Percentiles rank a stretch among this genome's conserved stretches.
phyloP scores from a whole-genome alignment of 257 asterid genomes.

The Anisodus acutangulus region DNA sequence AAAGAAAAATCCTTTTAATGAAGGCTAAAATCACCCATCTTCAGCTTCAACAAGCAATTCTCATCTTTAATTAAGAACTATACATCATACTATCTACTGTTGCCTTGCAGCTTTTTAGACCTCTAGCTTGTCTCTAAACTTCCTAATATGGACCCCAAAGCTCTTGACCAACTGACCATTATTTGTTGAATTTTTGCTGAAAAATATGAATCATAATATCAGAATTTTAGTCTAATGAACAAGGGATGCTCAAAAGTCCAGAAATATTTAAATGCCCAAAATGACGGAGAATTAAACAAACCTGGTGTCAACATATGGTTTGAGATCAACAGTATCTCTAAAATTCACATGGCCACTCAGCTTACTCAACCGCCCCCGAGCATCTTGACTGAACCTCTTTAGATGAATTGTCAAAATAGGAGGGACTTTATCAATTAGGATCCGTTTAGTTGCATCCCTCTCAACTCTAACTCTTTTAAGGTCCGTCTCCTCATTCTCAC shows the following conservation, averaged over 20 bases:
- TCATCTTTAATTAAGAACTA: not conserved
- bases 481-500: slow-evolving; percentile 44
- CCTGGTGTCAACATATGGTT: slow-evolving; percentile 82
- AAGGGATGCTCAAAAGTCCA: slow-evolving; percentile 18
- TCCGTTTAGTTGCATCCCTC: slow-evolving; percentile 87
- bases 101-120: not conserved
- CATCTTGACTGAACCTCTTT: slow-evolving; percentile 90
- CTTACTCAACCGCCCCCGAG: slow-evolving; percentile 82
- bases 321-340: slow-evolving; percentile 64
- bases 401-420: slow-evolving; percentile 77
- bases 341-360: slow-evolving; percentile 80
- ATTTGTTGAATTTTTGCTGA: not conserved
- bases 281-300: slow-evolving; percentile 31
- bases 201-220: not conserved
- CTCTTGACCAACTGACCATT: not conserved
- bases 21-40: not conserved
- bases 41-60: not conserved
- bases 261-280: not conserved
- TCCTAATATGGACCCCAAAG: not conserved
- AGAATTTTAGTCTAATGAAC: not conserved
- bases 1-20: not conserved
- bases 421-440: slow-evolving; percentile 72
- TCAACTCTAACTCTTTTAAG: slow-evolving; percentile 60
- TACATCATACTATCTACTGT: not conserved
- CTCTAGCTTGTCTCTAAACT: slow-evolving; percentile 10